Evolutionary conservation across 305 asterid species (phyloP).

Genomic region (Withania somnifera): DNA sequence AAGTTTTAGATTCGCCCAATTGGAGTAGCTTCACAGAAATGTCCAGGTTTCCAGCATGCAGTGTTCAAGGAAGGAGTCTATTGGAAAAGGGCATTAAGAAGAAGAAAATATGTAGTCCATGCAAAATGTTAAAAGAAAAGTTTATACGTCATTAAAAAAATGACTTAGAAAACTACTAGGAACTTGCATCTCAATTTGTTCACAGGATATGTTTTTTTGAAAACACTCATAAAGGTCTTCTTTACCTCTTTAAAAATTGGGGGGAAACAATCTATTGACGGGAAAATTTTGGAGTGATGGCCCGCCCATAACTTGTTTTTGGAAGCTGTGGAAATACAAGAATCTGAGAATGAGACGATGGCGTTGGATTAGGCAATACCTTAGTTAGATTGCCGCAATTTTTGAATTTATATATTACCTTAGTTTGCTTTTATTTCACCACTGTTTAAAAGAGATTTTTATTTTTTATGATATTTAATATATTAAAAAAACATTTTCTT

Average conservation of each 20-base stretch:
- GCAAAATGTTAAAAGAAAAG: neutral
- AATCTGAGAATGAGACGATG: neutral
- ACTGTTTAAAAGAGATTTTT: too few relatives aligned
- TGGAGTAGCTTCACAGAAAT: neutral
- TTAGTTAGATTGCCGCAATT: neutral
- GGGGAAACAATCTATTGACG: neutral
- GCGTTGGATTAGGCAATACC: neutral
- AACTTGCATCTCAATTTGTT: neutral
- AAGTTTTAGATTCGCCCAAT: too few relatives aligned
- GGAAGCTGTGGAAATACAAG: neutral
- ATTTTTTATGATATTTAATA: too few relatives aligned
- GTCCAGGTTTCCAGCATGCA: neutral
- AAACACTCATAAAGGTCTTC: neutral
- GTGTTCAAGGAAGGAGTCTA: neutral
- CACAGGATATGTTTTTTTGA: neutral
- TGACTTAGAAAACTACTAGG: neutral
- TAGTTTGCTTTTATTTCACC: too few relatives aligned
- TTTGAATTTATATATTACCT: too few relatives aligned
- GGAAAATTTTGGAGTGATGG: neutral
- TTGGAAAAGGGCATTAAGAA: neutral
- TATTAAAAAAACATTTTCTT: too few relatives aligned
- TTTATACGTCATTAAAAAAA: neutral
- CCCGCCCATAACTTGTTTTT: neutral
- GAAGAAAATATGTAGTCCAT: neutral
- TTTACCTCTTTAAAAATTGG: neutral